Percentiles rank a stretch among this genome's conserved stretches.
Conservation (phyloP, 306 rosid genomes). For the Inga oerstediana region DNA sequence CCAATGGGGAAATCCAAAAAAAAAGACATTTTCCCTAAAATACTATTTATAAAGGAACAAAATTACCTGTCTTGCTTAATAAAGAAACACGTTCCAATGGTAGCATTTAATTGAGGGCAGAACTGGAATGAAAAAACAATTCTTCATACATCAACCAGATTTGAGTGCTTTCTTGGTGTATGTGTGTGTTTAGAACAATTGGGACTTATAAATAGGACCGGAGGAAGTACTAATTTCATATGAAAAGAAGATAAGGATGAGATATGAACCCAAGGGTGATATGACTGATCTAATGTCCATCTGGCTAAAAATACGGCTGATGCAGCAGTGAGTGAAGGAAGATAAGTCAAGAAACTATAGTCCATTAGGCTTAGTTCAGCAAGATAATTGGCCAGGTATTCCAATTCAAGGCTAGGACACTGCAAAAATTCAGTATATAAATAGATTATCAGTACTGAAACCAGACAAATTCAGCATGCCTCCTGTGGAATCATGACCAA, state of each 20-base stretch:
- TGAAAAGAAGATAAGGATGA: conserved; percentile 22
- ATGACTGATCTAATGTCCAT: conserved; percentile 88
- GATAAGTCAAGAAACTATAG: conserved; percentile 68
- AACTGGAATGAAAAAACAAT: neutral
- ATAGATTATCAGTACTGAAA: conserved; percentile 31
- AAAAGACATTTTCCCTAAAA: no score
- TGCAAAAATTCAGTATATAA: conserved; percentile 38
- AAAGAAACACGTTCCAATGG: neutral
- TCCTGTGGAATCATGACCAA: conserved; percentile 12
- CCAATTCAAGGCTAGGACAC: conserved; percentile 82
- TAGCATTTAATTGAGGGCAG: neutral
- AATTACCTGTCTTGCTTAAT: neutral
- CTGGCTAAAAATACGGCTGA: conserved; percentile 88
- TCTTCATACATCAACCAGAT: neutral
- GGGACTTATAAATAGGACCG: neutral
- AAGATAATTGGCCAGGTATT: conserved; percentile 82
- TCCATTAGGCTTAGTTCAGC: conserved; percentile 81
- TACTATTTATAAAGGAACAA: neutral
- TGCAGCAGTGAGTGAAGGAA: conserved; percentile 88
- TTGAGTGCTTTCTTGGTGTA: neutral
- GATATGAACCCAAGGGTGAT: conserved; percentile 87
- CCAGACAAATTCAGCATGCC: conserved; percentile 24
- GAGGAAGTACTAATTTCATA: conserved; percentile 1
- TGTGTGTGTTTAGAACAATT: no score
- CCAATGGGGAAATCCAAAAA: no score